phyloP scores from a whole-genome alignment of 331 rosid genomes.

The Erythrophleum ivorense region DNA sequence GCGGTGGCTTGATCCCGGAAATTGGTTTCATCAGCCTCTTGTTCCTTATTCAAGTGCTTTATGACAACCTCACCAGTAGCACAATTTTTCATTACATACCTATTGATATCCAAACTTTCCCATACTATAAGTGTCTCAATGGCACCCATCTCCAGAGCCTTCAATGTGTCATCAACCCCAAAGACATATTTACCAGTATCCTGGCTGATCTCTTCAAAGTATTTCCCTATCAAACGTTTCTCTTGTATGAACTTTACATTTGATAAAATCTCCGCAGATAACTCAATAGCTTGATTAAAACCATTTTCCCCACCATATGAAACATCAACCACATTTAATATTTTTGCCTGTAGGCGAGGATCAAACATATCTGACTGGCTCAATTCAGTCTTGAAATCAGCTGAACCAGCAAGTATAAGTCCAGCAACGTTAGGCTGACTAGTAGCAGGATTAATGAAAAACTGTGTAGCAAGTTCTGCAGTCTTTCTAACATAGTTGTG shows the following conservation, averaged over 20 bases:
- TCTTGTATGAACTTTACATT: slow-evolving; percentile 73
- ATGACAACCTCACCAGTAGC: slow-evolving; percentile 49
- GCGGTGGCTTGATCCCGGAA: slow-evolving; percentile 52
- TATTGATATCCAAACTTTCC: slow-evolving; percentile 61
- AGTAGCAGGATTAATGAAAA: slow-evolving; percentile 65
- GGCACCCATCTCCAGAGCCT: slow-evolving; percentile 69
- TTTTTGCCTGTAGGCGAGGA: slow-evolving; percentile 64
- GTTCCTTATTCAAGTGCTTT: slow-evolving; percentile 64
- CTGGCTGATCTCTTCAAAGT: slow-evolving; percentile 69
- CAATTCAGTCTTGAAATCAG: slow-evolving; percentile 69
- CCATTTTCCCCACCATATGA: slow-evolving; percentile 69
- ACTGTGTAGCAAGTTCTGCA: slow-evolving; percentile 66
- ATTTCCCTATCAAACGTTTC: slow-evolving; percentile 65
- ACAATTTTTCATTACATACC: slow-evolving; percentile 55
- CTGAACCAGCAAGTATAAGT: slow-evolving; percentile 70
- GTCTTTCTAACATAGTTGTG: slow-evolving; percentile 70
- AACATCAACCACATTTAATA: slow-evolving; percentile 68
- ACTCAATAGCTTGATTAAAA: slow-evolving; percentile 66
- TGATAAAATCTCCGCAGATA: slow-evolving; percentile 59
- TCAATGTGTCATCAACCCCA: slow-evolving; percentile 66
- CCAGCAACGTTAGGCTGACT: slow-evolving; percentile 78
- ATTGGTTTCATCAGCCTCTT: slow-evolving; percentile 52
- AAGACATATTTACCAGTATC: slow-evolving; percentile 71
- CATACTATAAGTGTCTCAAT: slow-evolving; percentile 66
- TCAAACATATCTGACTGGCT: slow-evolving; percentile 76